Base-by-base conservation (phyloP, 2,329 filamentous ascomycete genomes). In the Fusarium nodosum region DNA sequence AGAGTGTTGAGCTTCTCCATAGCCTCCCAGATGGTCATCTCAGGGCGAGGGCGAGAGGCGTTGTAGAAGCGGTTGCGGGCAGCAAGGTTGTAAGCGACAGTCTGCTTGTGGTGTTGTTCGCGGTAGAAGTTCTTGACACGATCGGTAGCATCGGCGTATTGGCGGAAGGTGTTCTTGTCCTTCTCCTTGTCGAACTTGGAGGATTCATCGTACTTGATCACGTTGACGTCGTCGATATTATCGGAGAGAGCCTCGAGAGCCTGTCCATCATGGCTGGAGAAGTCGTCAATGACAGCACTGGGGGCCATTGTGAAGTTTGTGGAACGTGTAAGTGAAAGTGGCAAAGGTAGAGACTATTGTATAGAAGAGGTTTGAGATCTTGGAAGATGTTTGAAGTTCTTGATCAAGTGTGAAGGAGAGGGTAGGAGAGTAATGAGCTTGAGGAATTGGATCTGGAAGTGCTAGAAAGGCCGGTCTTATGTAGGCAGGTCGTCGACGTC, bases 1-100 rank as follows among this genome's bases (percentile, higher is more conserved):
- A 97, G 87, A 0, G 91, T 93, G 86, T 97, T 93, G 76, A 97
- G 90, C 81, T 93, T 94, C 86, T 97, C 93, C 82, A 97, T 96
- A 22, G 94, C 94, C 79, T 97, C 85, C 94, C 93, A 97, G 78
- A 97, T 86, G 66, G 90, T 91, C 92, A 97, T 93, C 79, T 91
- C 86, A 18, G 91, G 88, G 56, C 85, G 82, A 41, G 75, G 76
- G 20, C 91, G 88, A 3, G 87, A 87, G 65, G 89, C 87, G 69
- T 85, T 85, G 79, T 89, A 70, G 74, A 82, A 82, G 48, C 79
- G 79, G 74, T 77, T 89, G 57, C 94, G 92, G 16, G 92, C 93
- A 68, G 90, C 88, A 44, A 97, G 85, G 83, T 97, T 97, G 86
- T 94, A 97, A 12, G 92, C 89, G 0, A 93, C 88, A 48, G 91